Evolutionary conservation across 345 rosid species (phyloP).

Genomic region (Eucalyptus decipiens): DNA sequence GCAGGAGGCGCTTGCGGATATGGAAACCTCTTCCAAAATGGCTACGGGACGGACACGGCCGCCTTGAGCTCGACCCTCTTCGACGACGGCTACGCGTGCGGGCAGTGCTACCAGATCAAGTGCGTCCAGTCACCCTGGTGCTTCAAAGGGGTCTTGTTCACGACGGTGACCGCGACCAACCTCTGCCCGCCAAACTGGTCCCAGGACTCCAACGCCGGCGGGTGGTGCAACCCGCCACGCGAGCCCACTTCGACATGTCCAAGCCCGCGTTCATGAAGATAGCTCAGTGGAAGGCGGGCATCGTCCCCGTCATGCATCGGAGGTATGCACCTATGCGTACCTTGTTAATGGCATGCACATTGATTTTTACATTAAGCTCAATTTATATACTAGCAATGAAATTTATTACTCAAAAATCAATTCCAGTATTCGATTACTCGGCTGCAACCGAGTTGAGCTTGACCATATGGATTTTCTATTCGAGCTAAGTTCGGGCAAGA

Average conservation of each 20-base stretch:
- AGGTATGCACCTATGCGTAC: slow-evolving; percentile 13
- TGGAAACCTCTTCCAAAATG: slow-evolving; percentile 47
- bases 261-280: slow-evolving; percentile 87
- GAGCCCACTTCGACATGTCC: slow-evolving; percentile 71
- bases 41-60: slow-evolving; percentile 56
- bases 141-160: slow-evolving; percentile 15
- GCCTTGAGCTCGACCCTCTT: slow-evolving; percentile 68
- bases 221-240: slow-evolving; percentile 96
- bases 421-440: background rate
- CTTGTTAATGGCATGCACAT: background rate
- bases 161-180: slow-evolving; percentile 69
- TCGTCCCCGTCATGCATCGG: slow-evolving; percentile 60
- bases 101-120: slow-evolving; percentile 59
- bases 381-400: background rate
- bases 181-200: slow-evolving; percentile 78
- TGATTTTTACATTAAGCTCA: background rate
- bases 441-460: background rate
- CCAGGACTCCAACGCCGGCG: slow-evolving; percentile 51
- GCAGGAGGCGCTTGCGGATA: slow-evolving; percentile 91
- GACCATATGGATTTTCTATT: background rate
- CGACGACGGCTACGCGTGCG: slow-evolving; percentile 70
- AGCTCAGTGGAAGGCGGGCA: slow-evolving; percentile 83
- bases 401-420: background rate
- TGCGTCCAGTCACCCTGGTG: slow-evolving; percentile 50
- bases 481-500: background rate